Evolutionary conservation across 1,284 basidiomycete species (phyloP), one percentile per base, ranked within the genome.

Genomic region (Tilletia caries): DNA sequence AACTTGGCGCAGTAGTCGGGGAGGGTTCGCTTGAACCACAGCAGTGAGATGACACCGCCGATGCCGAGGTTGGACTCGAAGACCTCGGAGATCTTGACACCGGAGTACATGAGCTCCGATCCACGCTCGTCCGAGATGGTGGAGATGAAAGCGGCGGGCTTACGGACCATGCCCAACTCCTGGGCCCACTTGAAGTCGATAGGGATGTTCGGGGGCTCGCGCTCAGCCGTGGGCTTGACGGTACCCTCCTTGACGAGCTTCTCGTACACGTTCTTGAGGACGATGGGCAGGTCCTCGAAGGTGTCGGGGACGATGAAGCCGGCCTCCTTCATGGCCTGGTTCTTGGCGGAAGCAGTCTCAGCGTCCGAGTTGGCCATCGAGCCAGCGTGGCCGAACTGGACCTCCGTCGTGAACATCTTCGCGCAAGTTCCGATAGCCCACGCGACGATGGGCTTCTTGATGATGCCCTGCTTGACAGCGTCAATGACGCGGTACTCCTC

Each of bases 161-260:
- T 98, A 83, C 95, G 91, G 85, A 98, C 95, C 84, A 98, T 90
- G 71, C 95, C 95, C 70, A 98, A 91, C 86, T 98, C 95, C 87
- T 87, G 85, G 58, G 95, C 95, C 95, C 95, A 98, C 88, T 98
- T 96, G 91, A 98, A 98, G 87, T 98, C 95, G 92, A 98, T 95
- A 33, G 95, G 95, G 84, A 98, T 98, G 75, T 92, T 90, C 27
- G 95, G 95, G 37, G 95, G 93, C 50, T 94, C 91, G 70, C 90
- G 87, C 87, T 98, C 95, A 66, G 86, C 78, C 86, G 89, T 87
- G 76, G 90, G 91, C 64, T 86, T 85, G 84, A 98, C 89, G 60
- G 86, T 82, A 67, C 94, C 93, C 62, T 84, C 84, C 74, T 85
- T 82, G 69, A 98, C 91, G 74, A 98, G 91, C 73, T 86, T 86